These are phyloP conservation scores for Trametes cinnabarina DNA, from an alignment of 768 basidiomycete genomes.

Conservation along the genomic window DNA sequence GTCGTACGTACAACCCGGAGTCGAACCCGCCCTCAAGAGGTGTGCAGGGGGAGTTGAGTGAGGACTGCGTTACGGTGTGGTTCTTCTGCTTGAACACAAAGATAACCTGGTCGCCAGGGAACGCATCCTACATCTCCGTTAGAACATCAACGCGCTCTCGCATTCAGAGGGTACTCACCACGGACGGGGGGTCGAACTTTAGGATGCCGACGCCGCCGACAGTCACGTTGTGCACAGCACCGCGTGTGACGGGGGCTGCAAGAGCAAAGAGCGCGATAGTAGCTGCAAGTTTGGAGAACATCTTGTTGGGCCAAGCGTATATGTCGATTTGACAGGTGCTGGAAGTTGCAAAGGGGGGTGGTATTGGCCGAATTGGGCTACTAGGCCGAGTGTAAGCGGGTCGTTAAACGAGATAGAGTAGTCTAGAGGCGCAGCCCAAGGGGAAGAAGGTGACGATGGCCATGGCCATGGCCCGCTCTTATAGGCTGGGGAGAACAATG, in stretches of 20 bases:
- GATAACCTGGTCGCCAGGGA: constrained; percentile 43
- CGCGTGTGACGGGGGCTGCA: constrained; percentile 34
- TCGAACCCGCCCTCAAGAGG: constrained; percentile 48
- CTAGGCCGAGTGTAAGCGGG: background rate
- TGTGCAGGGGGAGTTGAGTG: constrained; percentile 48
- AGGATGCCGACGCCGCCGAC: constrained; percentile 48
- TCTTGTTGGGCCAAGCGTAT: background rate
- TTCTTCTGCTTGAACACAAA: constrained; percentile 59
- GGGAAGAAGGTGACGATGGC: background rate
- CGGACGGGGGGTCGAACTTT: constrained; percentile 38
- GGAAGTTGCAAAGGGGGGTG: background rate
- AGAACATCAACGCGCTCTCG: background rate
- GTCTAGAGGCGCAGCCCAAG: background rate
- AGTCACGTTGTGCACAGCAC: constrained; percentile 41
- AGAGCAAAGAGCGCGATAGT: constrained; percentile 26
- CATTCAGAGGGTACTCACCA: constrained; percentile 27
- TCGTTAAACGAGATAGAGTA: constrained; percentile 5
- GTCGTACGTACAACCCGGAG: constrained; percentile 50
- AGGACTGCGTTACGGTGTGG: constrained; percentile 56
- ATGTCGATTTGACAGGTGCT: background rate
- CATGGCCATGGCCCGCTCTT: background rate
- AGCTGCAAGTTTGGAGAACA: constrained; percentile 23
- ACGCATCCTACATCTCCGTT: constrained; percentile 37
- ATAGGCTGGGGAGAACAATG: constrained; percentile 10
- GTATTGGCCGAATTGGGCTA: background rate